Evolutionary conservation across 1,284 basidiomycete genomes (phyloP), one percentile per base, ranked within the genome.

Genomic region (Apiotrichum domesticum): DNA sequence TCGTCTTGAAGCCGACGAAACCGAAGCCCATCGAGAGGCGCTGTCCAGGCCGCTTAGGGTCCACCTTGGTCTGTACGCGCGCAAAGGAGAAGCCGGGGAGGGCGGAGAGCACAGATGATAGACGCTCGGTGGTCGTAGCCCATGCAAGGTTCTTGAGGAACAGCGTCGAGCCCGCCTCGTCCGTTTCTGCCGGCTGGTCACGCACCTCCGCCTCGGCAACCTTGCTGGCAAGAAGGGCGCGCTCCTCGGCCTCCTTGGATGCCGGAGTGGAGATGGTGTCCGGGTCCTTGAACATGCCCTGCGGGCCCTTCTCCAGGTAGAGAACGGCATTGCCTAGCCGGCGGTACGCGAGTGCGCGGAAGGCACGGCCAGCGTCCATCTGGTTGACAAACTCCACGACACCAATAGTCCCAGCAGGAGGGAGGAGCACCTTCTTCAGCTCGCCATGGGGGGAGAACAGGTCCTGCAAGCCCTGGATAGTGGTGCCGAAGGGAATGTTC

Each of bases 61-160:
- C 89, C 0, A 87, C 84, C 71, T 96, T 97, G 49, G 85, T 95
- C 77, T 97, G 91, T 8, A 98, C 83, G 4, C 90, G 86, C 6
- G 92, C 90, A 70, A 96, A 98, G 0, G 83, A 80, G 73, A 92
- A 97, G 5, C 84, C 87, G 3, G 88, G 84, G 0, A 98, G 79
- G 55, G 85, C 81, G n/a, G 84, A 80, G 70, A 97, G 90, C 35
- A 87, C 80, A 39, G 83, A 79, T 3, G 78, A 78, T 13, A 98
- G 80, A 11, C 85, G 81, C 55, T 87, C 85, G 32, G 85, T 80
- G 0, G 90, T 90, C n/a, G 93, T 97, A 6, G 84, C 80, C 77
- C 96, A 98, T 8, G 89, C 82, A 39, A 98, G 80, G 69, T 98
- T 98, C 82, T 98, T 97, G 76, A 98, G 80, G 77, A 92, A 98